Base-by-base conservation (phyloP, 2,329 filamentous ascomycete species). In the Dothistroma pini region DNA sequence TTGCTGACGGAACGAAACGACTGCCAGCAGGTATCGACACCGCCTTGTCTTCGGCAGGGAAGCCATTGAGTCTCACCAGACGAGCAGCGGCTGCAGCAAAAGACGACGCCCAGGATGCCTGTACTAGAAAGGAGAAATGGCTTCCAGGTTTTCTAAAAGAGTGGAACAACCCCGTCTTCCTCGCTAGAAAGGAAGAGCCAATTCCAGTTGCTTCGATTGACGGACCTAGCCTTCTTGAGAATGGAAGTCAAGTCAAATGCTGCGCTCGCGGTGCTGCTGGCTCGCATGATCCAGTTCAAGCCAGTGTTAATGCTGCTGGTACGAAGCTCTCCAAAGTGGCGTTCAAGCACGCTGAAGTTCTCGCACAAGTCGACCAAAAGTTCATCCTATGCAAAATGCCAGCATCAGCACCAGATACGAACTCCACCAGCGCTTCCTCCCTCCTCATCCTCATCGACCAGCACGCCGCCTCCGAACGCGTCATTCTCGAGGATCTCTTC, bases 381-480 rank as follows among this genome's bases (percentile, higher is more conserved):
- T 99, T 96, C 71, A 89, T 99, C 16, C 77, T 99, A 0, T 80
- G 86, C 22, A 88, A 84, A 63, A 76, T 90, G 54, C 72, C 65
- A 7, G 10, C 44, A 19, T 12, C 22, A 22, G 31, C 47, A 34
- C 55, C 50, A 16, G 19, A 52, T 57, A 12, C 50, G 22, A 11
- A 53, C 47, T 16, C 8, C 49, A 49, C 9, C 11, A 21, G 11
- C 21, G 10, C 48, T 29, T 21, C 51, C 6, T 19, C 25, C 14
- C 67, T 86, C 1, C 77, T 97, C 4, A 81, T 96, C 0, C 79
- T 97, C 44, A 82, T 97, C 6, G 95, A 99, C 70, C 95, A 99
- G 71, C 95, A 99, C 72, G 95, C 95, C 0, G 95, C 93, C 2
- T 93, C 97, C 72, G 95, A 99, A 77, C 84, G 95, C 51, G 86